These are phyloP conservation scores for Sclerotinia nivalis DNA, from an alignment of 2,329 filamentous ascomycete genomes.

Conservation along the genomic window DNA sequence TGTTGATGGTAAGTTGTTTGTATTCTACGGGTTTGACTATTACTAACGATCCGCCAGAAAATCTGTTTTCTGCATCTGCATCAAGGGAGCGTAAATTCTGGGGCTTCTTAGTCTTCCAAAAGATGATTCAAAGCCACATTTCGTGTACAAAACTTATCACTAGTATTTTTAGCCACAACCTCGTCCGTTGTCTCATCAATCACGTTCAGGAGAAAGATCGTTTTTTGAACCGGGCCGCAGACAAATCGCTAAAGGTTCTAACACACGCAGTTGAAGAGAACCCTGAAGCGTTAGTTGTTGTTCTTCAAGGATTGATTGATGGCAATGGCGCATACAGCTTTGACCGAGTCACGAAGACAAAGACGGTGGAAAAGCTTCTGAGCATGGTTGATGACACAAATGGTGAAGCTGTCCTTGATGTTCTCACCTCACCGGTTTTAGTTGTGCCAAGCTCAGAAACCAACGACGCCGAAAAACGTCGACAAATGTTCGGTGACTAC, in stretches of 20 bases:
- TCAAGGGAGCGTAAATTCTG: slow-evolving; percentile 90
- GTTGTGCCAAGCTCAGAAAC: slow-evolving; percentile 37
- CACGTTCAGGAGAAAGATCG: slow-evolving; percentile 76
- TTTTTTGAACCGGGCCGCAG: slow-evolving; percentile 76
- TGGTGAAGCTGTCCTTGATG: slow-evolving; percentile 48
- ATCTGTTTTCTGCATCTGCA: slow-evolving; percentile 77
- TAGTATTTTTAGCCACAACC: slow-evolving; percentile 76
- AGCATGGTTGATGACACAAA: slow-evolving; percentile 31
- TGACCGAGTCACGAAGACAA: slow-evolving; percentile 82
- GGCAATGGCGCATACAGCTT: slow-evolving; percentile 74
- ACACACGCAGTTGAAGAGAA: slow-evolving; percentile 63
- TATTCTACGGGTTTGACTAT: not conserved
- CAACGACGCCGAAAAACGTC: slow-evolving; percentile 38
- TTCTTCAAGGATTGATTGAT: slow-evolving; percentile 69
- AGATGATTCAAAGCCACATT: slow-evolving; percentile 61
- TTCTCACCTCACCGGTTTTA: slow-evolving; percentile 50
- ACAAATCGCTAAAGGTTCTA: slow-evolving; percentile 72
- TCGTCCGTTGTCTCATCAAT: slow-evolving; percentile 80
- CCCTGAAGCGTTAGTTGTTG: slow-evolving; percentile 57
- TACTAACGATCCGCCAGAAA: slow-evolving; percentile 54
- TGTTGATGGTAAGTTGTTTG: slow-evolving; percentile 71
- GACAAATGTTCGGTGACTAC: slow-evolving; percentile 41
- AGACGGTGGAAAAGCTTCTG: slow-evolving; percentile 68
- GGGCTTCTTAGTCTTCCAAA: slow-evolving; percentile 84
- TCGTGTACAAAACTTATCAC: slow-evolving; percentile 52